Evolutionary conservation across 306 rosid species (phyloP), one percentile per base, ranked within the genome.

Genomic region (Albizia julibrissin): DNA sequence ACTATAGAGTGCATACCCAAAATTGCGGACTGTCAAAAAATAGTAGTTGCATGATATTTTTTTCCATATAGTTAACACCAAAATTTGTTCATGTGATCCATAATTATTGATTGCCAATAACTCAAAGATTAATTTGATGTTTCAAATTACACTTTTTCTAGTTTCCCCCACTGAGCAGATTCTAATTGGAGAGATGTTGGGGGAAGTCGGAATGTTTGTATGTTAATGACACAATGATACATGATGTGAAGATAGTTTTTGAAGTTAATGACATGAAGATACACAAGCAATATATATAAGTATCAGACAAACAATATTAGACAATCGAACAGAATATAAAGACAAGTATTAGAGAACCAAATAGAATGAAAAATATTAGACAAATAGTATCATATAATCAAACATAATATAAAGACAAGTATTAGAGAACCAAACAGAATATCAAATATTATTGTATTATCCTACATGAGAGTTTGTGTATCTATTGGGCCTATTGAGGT

Each of bases 1-100:
- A 87, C 83, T 21, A 87, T 89, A 12, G 87, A 89, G 83, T 87
- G 90, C 92, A 89, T 87, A 26, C 92, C 89, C 72, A 89, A 67
- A 83, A 87, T 83, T 33, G 90, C 89, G 1, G 86, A n/a, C n/a
- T n/a, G n/a, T n/a, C n/a, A 84, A 76, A 29, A 29, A 52, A 68
- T 21, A 39, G 29, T 52, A 81, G 22, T 21, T 18, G 43, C 10
- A 47, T 29, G 37, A 74, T 44, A 74, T 47, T 16, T 46, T 18
- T 37, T 43, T 10, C 75, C 21, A 54, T 11, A 54, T 54, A 54
- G 59, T 54, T 22, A 33, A 67, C 29, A 47, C n/a, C 24, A 67
- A 39, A 69, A 11, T 69, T 80, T 90, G 68, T 85, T 81, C 87
- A 70, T 21, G 42, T 43, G 2, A 62, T 42, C 59, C 31, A 74